Evolutionary conservation across 78 protist genomes (phyloP).

Genomic region (Monocercomonoides exilis): DNA sequence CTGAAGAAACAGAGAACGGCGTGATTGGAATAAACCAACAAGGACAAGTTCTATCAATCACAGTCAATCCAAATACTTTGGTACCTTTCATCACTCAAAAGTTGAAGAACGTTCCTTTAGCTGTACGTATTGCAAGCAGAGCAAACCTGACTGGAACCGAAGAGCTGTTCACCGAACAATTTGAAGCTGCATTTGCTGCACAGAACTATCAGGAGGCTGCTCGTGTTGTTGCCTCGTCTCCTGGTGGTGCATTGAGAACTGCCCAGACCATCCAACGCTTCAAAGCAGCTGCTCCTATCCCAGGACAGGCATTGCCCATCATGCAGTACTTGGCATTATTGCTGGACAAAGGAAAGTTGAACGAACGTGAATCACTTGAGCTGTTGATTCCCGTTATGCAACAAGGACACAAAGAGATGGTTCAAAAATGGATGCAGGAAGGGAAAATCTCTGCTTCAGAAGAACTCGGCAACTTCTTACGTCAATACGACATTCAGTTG

Average conservation of each 20-base stretch:
- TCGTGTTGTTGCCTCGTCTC: conserved; percentile 74
- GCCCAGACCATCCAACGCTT: conserved; percentile 75
- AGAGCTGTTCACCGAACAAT: conserved; percentile 68
- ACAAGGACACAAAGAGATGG: conserved; percentile 66
- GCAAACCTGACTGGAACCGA: conserved; percentile 87
- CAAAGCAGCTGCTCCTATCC: conserved; percentile 52
- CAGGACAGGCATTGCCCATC: conserved; percentile 53
- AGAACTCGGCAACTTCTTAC: conserved; percentile 89
- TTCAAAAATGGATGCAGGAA: conserved; percentile 86
- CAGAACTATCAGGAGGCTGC: conserved; percentile 80
- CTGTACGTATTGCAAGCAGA: conserved; percentile 75
- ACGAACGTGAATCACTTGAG: conserved; percentile 84
- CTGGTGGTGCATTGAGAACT: conserved; percentile 78
- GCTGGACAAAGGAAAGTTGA: conserved; percentile 79
- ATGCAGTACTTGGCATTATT: conserved; percentile 84
- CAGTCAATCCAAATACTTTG: conserved; percentile 73
- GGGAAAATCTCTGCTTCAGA: conserved; percentile 91
- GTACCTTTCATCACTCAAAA: conserved; percentile 68
- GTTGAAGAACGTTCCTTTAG: conserved; percentile 68
- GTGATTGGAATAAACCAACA: conserved; percentile 74
- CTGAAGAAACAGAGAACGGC: conserved; percentile 60
- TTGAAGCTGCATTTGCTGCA: conserved; percentile 52
- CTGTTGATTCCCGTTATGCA: conserved; percentile 80
- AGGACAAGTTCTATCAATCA: conserved; percentile 51
- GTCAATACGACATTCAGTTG: conserved; percentile 45